phyloP scores from a whole-genome alignment of 352 stramenopile genomes.

The Globisporangium middletonii region DNA sequence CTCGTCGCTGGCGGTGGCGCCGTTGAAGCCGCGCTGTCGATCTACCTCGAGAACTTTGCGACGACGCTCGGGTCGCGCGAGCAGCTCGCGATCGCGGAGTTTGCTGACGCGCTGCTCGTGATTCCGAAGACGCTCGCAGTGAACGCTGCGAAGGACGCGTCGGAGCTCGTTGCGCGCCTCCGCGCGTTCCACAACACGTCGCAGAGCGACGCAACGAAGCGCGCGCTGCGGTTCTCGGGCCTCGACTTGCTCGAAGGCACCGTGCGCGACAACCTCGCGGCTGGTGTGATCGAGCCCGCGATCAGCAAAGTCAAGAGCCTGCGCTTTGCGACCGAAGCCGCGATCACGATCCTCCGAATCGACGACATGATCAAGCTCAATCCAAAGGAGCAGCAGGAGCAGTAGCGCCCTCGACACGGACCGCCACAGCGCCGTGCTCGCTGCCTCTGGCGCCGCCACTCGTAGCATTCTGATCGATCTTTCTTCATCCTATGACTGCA shows the following conservation, averaged over 20 bases:
- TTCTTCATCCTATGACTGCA: too few species aligned
- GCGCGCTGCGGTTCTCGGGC: slow-evolving; percentile 86
- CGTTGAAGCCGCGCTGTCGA: slow-evolving; percentile 96
- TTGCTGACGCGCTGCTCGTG: slow-evolving; percentile 84
- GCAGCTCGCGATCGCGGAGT: slow-evolving; percentile 99
- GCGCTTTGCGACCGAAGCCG: slow-evolving; percentile 98
- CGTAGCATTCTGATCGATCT: too few species aligned
- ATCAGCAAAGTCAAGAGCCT: slow-evolving; percentile 99
- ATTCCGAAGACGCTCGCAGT: slow-evolving; percentile 97
- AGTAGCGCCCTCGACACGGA: slow-evolving; percentile 41
- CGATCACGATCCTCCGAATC: slow-evolving; percentile 99
- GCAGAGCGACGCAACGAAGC: slow-evolving; percentile 80
- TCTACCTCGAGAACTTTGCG: slow-evolving; percentile 98
- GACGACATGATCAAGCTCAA: slow-evolving; percentile 98
- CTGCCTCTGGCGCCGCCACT: too few species aligned
- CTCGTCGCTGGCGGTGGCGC: slow-evolving; percentile 97
- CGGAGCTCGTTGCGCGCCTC: slow-evolving; percentile 97
- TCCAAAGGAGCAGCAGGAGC: slow-evolving; percentile 77
- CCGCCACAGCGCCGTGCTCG: too few species aligned
- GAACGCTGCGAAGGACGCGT: slow-evolving; percentile 98
- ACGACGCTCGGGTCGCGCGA: slow-evolving; percentile 95
- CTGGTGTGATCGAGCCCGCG: slow-evolving; percentile 98
- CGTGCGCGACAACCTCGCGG: slow-evolving; percentile 95
- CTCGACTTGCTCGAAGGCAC: slow-evolving; percentile 95
- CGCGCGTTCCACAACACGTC: slow-evolving; percentile 95